These are phyloP conservation scores for Suhomyces xylopsoci DNA, from an alignment of 805 yeast genomes.

Conservation along the genomic window DNA sequence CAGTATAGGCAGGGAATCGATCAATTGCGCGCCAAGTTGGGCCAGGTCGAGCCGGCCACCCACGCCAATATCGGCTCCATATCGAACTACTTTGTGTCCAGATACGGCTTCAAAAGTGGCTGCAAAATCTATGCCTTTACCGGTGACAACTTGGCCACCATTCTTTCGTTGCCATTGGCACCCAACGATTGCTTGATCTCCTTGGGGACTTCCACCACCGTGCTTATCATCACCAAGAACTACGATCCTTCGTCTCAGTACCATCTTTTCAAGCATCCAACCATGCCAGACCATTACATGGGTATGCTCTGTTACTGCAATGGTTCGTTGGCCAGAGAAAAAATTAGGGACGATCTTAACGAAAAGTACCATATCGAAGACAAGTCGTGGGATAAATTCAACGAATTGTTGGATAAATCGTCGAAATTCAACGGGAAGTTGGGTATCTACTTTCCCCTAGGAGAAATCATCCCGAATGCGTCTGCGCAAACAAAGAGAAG, in stretches of 20 bases:
- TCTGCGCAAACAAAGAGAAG: constrained; percentile 60
- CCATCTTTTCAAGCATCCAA: constrained; percentile 85
- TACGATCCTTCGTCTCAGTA: constrained; percentile 78
- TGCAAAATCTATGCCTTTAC: constrained; percentile 75
- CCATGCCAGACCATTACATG: constrained; percentile 73
- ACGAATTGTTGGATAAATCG: constrained; percentile 46
- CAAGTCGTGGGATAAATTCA: constrained; percentile 60
- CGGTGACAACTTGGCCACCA: constrained; percentile 89
- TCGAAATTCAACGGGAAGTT: constrained; percentile 43
- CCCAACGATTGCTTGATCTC: constrained; percentile 78
- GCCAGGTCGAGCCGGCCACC: constrained; percentile 50
- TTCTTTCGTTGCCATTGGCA: constrained; percentile 72
- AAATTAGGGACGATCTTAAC: constrained; percentile 62
- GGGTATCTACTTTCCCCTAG: constrained; percentile 82
- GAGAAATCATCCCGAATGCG: constrained; percentile 89
- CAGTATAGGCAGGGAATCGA: constrained; percentile 25
- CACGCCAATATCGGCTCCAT: constrained; percentile 50
- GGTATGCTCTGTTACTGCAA: constrained; percentile 95
- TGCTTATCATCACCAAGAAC: constrained; percentile 72
- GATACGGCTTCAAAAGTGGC: constrained; percentile 58
- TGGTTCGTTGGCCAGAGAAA: constrained; percentile 84
- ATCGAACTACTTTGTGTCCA: constrained; percentile 56
- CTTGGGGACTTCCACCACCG: constrained; percentile 91
- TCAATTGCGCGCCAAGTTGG: constrained; percentile 51
- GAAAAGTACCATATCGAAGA: constrained; percentile 31